A percentile compares a stretch with the other conserved stretches of the same genome.
phyloP scores from a whole-genome alignment of 495 filamentous ascomycete genomes.

The Aspergillus cavernicola region DNA sequence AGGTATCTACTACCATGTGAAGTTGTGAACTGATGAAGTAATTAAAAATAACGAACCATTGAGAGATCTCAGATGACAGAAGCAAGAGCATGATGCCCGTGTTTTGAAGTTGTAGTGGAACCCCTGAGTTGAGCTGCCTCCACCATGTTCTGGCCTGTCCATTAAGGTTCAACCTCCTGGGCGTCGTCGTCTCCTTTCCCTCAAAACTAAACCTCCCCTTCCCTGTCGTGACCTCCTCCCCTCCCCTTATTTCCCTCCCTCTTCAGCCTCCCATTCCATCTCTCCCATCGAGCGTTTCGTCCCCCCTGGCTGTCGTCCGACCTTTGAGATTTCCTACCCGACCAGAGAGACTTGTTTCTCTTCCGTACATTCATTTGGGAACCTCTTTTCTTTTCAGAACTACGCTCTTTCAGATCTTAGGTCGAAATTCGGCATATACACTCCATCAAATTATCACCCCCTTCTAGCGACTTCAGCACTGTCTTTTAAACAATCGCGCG shows the following conservation, averaged over 20 bases:
- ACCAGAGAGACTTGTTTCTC: constrained; percentile 45
- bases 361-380: constrained; percentile 44
- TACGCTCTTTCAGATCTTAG: constrained; percentile 27
- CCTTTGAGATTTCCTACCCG: constrained; percentile 37
- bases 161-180: constrained; percentile 1
- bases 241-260: constrained; percentile 22
- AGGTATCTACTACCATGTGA: too few species aligned
- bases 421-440: constrained; percentile 1
- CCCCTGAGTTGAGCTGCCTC: constrained; percentile 8
- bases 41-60: not conserved
- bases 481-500: constrained; percentile 25
- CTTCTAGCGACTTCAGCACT: constrained; percentile 29
- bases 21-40: too few species aligned
- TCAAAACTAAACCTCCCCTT: constrained; percentile 14
- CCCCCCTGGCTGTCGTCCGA: constrained; percentile 10
- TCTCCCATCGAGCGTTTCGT: constrained; percentile 16
- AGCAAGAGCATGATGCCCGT: constrained; percentile 5
- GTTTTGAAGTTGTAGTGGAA: constrained; percentile 12
- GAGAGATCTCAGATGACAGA: not conserved
- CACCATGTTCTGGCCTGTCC: not conserved
- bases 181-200: constrained; percentile 6
- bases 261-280: constrained; percentile 21
- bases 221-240: constrained; percentile 17
- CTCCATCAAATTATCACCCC: not conserved
- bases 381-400: constrained; percentile 20